Evolutionary conservation across 1,284 basidiomycete genomes (phyloP).

Genomic region (Tilletiopsis washingtonensis): DNA sequence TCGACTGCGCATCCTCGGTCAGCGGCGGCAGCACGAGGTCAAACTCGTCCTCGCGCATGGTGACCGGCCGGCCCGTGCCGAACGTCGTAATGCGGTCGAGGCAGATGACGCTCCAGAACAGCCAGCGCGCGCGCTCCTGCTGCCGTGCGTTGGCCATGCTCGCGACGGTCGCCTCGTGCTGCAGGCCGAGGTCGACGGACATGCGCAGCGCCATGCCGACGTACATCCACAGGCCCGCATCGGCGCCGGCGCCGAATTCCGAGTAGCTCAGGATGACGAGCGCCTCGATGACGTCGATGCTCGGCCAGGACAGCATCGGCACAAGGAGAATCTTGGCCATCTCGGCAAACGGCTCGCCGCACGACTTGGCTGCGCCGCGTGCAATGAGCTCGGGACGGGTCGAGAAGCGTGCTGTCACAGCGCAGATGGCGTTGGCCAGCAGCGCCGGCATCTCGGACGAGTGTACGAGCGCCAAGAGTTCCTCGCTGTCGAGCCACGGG

Average conservation of each 20-base stretch:
- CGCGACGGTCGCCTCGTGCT: conserved; percentile 30
- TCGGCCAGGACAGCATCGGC: conserved; percentile 34
- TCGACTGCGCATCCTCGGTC: conserved; percentile 10
- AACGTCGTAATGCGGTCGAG: conserved; percentile 38
- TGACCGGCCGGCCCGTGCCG: conserved; percentile 31
- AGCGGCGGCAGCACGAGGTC: conserved; percentile 28
- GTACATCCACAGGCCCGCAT: conserved; percentile 38
- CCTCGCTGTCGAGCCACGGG: conserved; percentile 32
- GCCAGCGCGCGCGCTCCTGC: conserved; percentile 23
- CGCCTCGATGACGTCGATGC: conserved; percentile 34
- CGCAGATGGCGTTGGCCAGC: conserved; percentile 33
- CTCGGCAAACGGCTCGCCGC: conserved; percentile 33
- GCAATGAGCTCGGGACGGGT: conserved; percentile 22
- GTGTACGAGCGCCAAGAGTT: conserved; percentile 18
- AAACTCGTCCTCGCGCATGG: conserved; percentile 28
- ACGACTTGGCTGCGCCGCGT: conserved; percentile 16
- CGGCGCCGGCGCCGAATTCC: conserved; percentile 33
- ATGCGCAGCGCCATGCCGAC: conserved; percentile 34
- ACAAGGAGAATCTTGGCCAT: conserved; percentile 39
- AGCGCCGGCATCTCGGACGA: conserved; percentile 30
- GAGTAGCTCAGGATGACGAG: conserved; percentile 30
- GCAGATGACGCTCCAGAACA: conserved; percentile 32
- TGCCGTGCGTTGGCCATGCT: conserved; percentile 28
- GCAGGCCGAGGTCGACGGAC: conserved; percentile 30
- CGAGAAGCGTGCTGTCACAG: conserved; percentile 29